Evolutionary conservation across 2,329 filamentous ascomycete species (phyloP).

Genomic region (Nigrospora sphaerica): DNA sequence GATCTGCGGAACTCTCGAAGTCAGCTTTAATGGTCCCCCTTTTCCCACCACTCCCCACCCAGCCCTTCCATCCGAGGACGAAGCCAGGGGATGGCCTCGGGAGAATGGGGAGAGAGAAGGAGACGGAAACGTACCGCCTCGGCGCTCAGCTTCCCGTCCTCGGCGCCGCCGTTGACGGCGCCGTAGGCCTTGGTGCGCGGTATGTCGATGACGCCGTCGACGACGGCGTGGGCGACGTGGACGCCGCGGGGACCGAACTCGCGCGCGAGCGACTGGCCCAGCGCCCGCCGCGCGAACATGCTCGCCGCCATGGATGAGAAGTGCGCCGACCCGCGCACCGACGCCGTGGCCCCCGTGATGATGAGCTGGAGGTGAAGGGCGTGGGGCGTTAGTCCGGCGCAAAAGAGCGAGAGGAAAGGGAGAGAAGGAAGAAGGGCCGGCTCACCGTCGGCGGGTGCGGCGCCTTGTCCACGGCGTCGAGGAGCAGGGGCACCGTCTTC

Average conservation of each 20-base stretch:
- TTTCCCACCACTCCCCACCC: too few species aligned
- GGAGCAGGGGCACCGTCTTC: slow-evolving; percentile 55
- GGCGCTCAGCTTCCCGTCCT: slow-evolving; percentile 52
- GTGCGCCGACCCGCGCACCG: slow-evolving; percentile 56
- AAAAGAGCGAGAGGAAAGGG: too few species aligned
- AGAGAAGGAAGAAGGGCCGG: too few species aligned
- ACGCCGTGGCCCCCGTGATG: slow-evolving; percentile 70
- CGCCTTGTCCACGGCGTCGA: slow-evolving; percentile 41
- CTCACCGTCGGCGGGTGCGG: slow-evolving; percentile 45
- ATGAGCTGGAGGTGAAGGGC: slow-evolving; percentile 57
- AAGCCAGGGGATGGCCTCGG: too few species aligned
- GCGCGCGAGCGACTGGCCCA: slow-evolving; percentile 60
- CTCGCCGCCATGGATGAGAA: slow-evolving; percentile 60
- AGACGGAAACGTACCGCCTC: slow-evolving; percentile 49
- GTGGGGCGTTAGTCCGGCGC: slow-evolving; percentile 38
- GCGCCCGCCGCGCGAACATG: slow-evolving; percentile 63
- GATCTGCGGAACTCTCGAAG: slow-evolving; percentile 39
- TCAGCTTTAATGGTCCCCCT: slow-evolving; percentile 10
- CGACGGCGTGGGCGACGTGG: slow-evolving; percentile 66
- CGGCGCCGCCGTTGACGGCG: slow-evolving; percentile 21
- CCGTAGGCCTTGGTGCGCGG: slow-evolving; percentile 50
- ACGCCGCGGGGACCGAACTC: slow-evolving; percentile 71
- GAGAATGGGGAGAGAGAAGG: too few species aligned
- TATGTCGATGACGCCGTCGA: slow-evolving; percentile 72
- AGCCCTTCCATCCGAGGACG: too few species aligned